Evolutionary conservation across 1,139 yeast species (phyloP).

Genomic region (Geotrichum aggregatum): DNA sequence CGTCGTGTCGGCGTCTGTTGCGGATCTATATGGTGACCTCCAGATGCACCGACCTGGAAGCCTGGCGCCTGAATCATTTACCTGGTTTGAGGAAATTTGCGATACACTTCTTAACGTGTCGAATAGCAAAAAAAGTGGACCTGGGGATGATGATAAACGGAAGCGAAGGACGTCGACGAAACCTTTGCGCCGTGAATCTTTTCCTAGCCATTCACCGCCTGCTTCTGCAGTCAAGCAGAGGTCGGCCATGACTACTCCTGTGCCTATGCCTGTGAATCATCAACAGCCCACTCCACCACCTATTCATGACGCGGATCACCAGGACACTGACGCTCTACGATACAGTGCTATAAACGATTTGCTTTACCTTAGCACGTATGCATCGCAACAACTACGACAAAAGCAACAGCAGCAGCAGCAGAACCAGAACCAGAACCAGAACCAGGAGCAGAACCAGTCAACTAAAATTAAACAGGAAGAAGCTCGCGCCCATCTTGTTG

Average conservation of each 20-base stretch:
- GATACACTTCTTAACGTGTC: constrained; percentile 26
- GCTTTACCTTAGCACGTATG: constrained; percentile 16
- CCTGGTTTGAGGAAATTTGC: constrained; percentile 30
- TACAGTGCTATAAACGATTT: constrained; percentile 20
- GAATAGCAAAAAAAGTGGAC: constrained; percentile 2
- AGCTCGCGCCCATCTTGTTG: neutral
- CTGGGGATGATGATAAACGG: constrained; percentile 12
- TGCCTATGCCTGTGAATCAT: neutral
- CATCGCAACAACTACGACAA: neutral
- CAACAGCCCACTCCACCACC: constrained; percentile 14
- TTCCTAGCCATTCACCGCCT: neutral
- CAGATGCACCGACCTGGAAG: constrained; percentile 31
- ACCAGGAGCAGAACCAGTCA: neutral
- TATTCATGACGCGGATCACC: neutral
- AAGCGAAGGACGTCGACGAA: constrained; percentile 11
- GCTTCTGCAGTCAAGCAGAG: no score
- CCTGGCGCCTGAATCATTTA: constrained; percentile 25
- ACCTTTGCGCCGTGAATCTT: neutral
- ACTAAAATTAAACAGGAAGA: neutral
- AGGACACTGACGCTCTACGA: constrained; percentile 4
- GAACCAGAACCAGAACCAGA: no score
- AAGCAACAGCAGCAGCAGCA: no score
- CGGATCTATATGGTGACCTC: constrained; percentile 30
- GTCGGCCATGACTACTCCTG: no score
- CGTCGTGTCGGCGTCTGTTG: constrained; percentile 28